Evolutionary conservation across 805 yeast genomes (phyloP).

Genomic region (Pichia phayaonensis): DNA sequence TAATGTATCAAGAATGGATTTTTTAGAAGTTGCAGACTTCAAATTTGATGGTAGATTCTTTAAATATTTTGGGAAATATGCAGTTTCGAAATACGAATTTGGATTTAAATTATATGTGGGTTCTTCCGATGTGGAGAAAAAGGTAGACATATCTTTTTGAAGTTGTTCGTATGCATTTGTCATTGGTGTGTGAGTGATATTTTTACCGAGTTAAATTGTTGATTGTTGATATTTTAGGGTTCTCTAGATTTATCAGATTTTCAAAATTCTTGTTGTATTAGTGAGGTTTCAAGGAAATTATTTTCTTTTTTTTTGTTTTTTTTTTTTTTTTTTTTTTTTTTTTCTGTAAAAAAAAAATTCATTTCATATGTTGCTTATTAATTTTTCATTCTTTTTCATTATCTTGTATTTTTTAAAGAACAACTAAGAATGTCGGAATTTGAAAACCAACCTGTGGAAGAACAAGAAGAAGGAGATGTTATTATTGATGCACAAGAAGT

Average conservation of each 20-base stretch:
- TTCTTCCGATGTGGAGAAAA: slow-evolving; percentile 7
- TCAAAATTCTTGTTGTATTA: not conserved
- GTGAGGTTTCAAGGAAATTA: too few species aligned
- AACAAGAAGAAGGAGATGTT: slow-evolving; percentile 21
- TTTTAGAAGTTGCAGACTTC: not conserved
- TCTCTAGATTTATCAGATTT: not conserved
- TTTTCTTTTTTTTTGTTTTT: too few species aligned
- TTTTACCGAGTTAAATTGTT: too few species aligned
- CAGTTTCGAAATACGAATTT: not conserved
- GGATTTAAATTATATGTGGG: not conserved
- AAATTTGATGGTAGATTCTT: not conserved
- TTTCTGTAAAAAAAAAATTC: not conserved
- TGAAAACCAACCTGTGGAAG: slow-evolving; percentile 3
- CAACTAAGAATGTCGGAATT: slow-evolving; percentile 1
- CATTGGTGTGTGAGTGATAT: too few species aligned
- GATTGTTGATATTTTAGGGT: too few species aligned
- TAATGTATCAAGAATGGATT: slow-evolving; percentile 18
- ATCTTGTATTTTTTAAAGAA: not conserved
- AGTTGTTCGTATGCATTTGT: slow-evolving; percentile 2
- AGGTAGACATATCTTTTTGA: not conserved
- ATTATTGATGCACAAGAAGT: slow-evolving; percentile 26
- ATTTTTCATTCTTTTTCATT: not conserved
- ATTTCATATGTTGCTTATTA: not conserved
- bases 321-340: too few species aligned
- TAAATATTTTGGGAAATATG: not conserved